Conservation (phyloP, 768 basidiomycete species). For the Russula earlei region DNA sequence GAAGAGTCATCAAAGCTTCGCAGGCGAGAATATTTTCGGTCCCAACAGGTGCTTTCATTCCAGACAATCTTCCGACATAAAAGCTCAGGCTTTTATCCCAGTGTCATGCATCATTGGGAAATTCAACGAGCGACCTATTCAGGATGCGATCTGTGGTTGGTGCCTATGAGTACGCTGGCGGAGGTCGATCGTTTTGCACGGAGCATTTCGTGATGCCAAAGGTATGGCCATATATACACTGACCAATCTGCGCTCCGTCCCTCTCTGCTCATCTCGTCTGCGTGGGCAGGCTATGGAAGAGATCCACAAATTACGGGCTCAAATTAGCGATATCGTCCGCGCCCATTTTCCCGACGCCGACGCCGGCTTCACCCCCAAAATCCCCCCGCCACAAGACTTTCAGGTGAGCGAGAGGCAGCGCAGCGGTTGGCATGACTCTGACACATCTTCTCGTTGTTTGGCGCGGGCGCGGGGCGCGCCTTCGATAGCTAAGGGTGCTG, state of each 20-base stretch:
- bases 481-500: slow-evolving; percentile 89
- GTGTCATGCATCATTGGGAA: slow-evolving; percentile 75
- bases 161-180: slow-evolving; percentile 88
- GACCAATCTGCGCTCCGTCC: neutral
- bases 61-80: neutral
- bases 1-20: slow-evolving; percentile 52
- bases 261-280: neutral
- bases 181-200: slow-evolving; percentile 68
- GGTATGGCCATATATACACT: slow-evolving; percentile 40
- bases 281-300: slow-evolving; percentile 86
- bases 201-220: slow-evolving; percentile 88
- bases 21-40: slow-evolving; percentile 73
- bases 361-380: slow-evolving; percentile 49
- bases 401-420: slow-evolving; percentile 49
- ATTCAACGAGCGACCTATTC: slow-evolving; percentile 76
- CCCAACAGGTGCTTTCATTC: slow-evolving; percentile 57
- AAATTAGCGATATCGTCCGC: slow-evolving; percentile 78
- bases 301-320: slow-evolving; percentile 88
- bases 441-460: too few relatives aligned
- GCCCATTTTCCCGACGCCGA: slow-evolving; percentile 63
- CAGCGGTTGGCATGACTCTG: too few relatives aligned
- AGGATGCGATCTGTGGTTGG: slow-evolving; percentile 88
- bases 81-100: slow-evolving; percentile 26
- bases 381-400: slow-evolving; percentile 65
- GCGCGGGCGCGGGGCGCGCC: too few relatives aligned